A percentile compares a stretch with the other conserved stretches of the same genome.
Conservation (phyloP, 2,329 filamentous ascomycete genomes). For the Akanthomyces lecanii region DNA sequence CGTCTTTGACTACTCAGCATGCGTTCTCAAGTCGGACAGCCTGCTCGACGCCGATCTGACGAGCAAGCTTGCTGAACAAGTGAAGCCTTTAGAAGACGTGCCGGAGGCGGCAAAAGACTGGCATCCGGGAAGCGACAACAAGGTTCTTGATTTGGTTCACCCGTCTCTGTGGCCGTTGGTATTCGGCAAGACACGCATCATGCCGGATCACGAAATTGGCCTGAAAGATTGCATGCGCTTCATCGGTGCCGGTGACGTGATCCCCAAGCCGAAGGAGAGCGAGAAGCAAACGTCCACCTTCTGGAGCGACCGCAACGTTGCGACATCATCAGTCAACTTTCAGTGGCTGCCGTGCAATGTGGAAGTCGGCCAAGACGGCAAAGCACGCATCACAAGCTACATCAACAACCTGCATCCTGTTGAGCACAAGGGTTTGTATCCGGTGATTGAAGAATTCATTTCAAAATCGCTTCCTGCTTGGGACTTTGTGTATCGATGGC, state of each 20-base stretch:
- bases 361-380: conserved; percentile 31
- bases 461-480: conserved; percentile 40
- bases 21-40: conserved; percentile 34
- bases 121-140: conserved; percentile 54
- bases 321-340: conserved; percentile 27
- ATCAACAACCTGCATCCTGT: conserved; percentile 51
- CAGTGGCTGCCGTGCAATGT: conserved; percentile 51
- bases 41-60: conserved; percentile 18
- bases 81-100: conserved; percentile 46
- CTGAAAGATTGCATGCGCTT: not conserved
- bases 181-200: conserved; percentile 35
- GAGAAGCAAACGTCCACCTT: not conserved
- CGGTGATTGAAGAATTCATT: conserved; percentile 39
- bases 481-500: conserved; percentile 37
- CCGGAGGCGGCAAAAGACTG: conserved; percentile 51
- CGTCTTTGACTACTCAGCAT: conserved; percentile 30
- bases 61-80: conserved; percentile 38
- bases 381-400: conserved; percentile 43
- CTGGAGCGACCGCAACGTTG: not conserved
- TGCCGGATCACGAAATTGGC: not conserved
- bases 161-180: conserved; percentile 60
- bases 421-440: conserved; percentile 36
- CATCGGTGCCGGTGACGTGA: not conserved
- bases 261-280: not conserved
- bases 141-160: conserved; percentile 60